Base-by-base conservation (phyloP, 2,329 filamentous ascomycete genomes). In the Talaromyces sp. region DNA sequence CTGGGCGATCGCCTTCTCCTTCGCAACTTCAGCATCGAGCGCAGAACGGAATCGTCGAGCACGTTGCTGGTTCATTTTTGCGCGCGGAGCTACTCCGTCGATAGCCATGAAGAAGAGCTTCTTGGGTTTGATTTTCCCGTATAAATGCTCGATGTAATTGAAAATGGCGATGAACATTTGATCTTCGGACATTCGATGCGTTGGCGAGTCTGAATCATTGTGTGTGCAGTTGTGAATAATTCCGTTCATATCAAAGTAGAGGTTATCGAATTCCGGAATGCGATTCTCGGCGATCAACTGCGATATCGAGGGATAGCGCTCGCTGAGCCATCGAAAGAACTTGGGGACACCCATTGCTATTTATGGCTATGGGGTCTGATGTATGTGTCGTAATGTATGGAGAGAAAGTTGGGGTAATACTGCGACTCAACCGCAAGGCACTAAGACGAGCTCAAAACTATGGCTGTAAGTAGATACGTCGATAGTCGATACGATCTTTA, bases 131-230 rank as follows among this genome's bases (percentile, higher is more conserved):
- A 99, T 99, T 80, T 97, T 99, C 72, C 94, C 93, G 78, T 96
- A 99, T 62, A 99, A 81, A 81, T 99, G 95, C 79, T 99, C 95
- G 70, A 99, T 99, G 78, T 99, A 99, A 81, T 98, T 98, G 87
- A 99, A 99, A 73, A 99, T 99, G 66, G 93, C 91, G 71, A 99
- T 97, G 76, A 99, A 99, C 95, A 99, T 99, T 79, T 97, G 92
- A 78, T 99, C 94, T 78, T 99, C 96, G 65, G 90, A 94, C 80
- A 98, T 89, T 63, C 95, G 92, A 74, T 96, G 96, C 1, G 92
- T 92, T 3, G 93, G 88, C 75, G 94, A 93, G 75, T 96, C 93
- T 27, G 92, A 90, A 80, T 99, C 94, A 75, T 95, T 97, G 81
- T 99, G 95, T 64, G 95, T 99, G 79, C 95, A 99, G 79, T 99